A percentile compares a stretch with the other conserved stretches of the same genome.
Evolutionary conservation across 2,329 filamentous ascomycete species (phyloP).

Genomic region (Leptographium galeiforme): DNA sequence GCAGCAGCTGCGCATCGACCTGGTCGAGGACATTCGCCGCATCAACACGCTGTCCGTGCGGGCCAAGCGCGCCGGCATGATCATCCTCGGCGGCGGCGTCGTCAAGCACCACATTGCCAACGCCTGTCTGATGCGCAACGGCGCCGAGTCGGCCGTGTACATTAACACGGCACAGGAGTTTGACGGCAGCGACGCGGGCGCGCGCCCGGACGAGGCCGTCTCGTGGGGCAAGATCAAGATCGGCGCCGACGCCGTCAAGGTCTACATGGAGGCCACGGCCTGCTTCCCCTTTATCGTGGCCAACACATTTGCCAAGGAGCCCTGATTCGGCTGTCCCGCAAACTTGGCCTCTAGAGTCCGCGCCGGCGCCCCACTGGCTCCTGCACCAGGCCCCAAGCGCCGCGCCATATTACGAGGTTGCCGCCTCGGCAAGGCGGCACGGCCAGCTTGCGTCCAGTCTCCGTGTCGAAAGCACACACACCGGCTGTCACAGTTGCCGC

Average conservation of each 20-base stretch:
- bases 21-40: constrained; percentile 82
- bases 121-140: constrained; percentile 93
- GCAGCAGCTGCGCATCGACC: constrained; percentile 68
- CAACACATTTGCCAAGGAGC: constrained; percentile 50
- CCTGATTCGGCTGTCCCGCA: not conserved
- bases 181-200: constrained; percentile 91
- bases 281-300: constrained; percentile 56
- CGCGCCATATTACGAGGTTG: no score
- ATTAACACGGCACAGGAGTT: constrained; percentile 97
- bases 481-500: no score
- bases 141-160: constrained; percentile 91
- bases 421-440: no score
- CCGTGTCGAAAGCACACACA: no score
- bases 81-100: constrained; percentile 87
- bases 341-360: no score
- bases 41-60: constrained; percentile 87
- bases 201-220: constrained; percentile 87
- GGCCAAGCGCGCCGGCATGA: constrained; percentile 83
- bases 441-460: no score
- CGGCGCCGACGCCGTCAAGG: constrained; percentile 78
- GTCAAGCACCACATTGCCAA: constrained; percentile 98
- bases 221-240: constrained; percentile 98
- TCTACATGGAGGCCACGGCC: constrained; percentile 50
- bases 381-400: not conserved
- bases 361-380: no score